Percentiles rank a stretch among this genome's conserved stretches.
Conservation (phyloP, 1,284 basidiomycete genomes). For the Ustilago loliicola region DNA sequence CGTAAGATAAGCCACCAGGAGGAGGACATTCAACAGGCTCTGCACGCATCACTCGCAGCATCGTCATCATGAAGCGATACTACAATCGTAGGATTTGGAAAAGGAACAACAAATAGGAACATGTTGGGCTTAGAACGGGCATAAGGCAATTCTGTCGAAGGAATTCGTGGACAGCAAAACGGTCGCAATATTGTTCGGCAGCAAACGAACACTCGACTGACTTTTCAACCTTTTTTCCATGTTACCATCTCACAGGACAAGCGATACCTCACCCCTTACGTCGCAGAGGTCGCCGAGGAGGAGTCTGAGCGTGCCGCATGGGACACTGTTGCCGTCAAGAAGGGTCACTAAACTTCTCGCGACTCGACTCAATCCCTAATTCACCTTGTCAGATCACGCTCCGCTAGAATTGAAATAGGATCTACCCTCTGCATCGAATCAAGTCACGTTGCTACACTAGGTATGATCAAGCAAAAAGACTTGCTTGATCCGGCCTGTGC, state of each 20-base stretch:
- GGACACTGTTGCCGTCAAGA: conserved; percentile 76
- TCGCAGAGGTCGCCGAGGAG: conserved; percentile 82
- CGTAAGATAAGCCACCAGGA: no score
- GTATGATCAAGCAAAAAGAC: not conserved
- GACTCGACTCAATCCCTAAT: not conserved
- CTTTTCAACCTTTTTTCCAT: conserved; percentile 8
- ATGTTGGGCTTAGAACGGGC: no score
- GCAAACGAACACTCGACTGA: not conserved
- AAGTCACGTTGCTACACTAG: not conserved
- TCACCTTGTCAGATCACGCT: not conserved
- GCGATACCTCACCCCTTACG: conserved; percentile 88
- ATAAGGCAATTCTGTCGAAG: no score
- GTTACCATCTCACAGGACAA: conserved; percentile 77
- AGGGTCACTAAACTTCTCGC: conserved; percentile 43
- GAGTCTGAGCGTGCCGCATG: conserved; percentile 83
- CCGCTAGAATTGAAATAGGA: conserved; percentile 1
- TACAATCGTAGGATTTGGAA: no score
- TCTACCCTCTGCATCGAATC: conserved; percentile 1
- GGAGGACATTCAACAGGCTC: no score
- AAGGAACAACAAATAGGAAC: no score
- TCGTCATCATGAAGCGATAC: no score
- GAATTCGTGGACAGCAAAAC: no score
- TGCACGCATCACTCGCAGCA: no score
- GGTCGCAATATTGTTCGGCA: no score
- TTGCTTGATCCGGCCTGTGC: not conserved